Conservation (phyloP, 75 land plant genomes). For the Ceratopteris richardii region DNA sequence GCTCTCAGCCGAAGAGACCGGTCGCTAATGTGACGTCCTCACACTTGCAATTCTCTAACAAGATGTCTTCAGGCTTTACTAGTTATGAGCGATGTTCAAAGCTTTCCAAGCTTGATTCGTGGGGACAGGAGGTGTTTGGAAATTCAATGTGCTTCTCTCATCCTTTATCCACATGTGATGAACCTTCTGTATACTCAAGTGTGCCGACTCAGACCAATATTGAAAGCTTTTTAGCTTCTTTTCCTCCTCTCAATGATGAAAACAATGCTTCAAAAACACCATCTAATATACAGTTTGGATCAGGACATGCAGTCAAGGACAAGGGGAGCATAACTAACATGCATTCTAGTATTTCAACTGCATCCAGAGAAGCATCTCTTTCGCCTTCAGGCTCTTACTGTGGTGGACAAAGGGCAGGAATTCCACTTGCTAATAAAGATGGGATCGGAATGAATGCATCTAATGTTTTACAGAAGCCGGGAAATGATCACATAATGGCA, state of each 20-base stretch:
- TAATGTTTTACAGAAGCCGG: neutral
- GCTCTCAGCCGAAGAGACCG: too few species aligned
- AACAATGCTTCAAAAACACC: neutral
- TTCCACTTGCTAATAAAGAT: neutral
- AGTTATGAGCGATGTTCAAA: too few species aligned
- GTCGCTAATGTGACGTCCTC: too few species aligned
- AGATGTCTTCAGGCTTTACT: too few species aligned
- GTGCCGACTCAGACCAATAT: neutral
- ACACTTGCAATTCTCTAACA: too few species aligned
- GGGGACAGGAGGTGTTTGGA: neutral
- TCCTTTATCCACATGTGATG: neutral
- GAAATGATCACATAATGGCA: slow-evolving; percentile 61
- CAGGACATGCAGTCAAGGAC: neutral
- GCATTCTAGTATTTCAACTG: neutral
- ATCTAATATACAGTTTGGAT: neutral
- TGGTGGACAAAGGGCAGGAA: neutral
- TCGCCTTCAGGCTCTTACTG: neutral
- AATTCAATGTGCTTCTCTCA: neutral
- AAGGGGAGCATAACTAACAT: neutral
- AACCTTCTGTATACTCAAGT: neutral
- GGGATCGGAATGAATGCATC: neutral
- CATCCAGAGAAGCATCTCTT: neutral
- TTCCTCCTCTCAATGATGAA: neutral
- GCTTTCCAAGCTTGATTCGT: neutral
- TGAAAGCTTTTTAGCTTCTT: neutral